Evolutionary conservation across 345 rosid species (phyloP), one percentile per base, ranked within the genome.

Genomic region (Orychophragmus violaceus): DNA sequence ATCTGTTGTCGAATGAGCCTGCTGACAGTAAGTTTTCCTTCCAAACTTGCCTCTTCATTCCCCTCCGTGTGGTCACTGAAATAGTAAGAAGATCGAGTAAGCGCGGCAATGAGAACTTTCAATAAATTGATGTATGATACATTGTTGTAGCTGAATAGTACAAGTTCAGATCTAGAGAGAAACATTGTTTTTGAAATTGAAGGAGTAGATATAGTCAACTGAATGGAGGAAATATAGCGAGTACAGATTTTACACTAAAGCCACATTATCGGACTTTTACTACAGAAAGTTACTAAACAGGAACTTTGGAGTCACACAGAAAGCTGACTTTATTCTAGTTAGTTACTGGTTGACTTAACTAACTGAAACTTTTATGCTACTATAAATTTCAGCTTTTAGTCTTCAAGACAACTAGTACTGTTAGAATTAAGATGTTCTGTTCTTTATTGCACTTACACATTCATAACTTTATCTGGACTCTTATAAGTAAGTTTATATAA

Each of bases 1-100:
- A 84, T 76, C 74, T 94, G 76, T 74, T 94, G 79, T 85, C 97
- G 5, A 84, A 90, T 4, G 99, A 94, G 80, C 97, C 97, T 32
- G 80, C 91, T 78, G 96, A 85, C 71, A 85, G 99, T 94, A 84
- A 67, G 97, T 84, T 74, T 6, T 33, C 23, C 61, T 60, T 42
- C 19, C 18, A 32, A 59, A 51, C 29, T 24, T 30, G 49, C 24
- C 8, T 66, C 8, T 65, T 51, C 32, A 30, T 5, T 49, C 52
- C 35, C 70, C 46, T 49, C 11, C 5, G 19, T 27, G 32, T 41
- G 39, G 12, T 23, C 49, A n/a, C 48, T 70, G 3, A 24, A 54
- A 42, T 29, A 61, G 22, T 14, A 13, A 49, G 44, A 69, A 59
- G 33, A 59, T 50, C 22, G 30, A 39, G 51, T 23, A 59, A 44